Conservation (phyloP, 1,284 basidiomycete genomes). For the Trametes polyzona region DNA sequence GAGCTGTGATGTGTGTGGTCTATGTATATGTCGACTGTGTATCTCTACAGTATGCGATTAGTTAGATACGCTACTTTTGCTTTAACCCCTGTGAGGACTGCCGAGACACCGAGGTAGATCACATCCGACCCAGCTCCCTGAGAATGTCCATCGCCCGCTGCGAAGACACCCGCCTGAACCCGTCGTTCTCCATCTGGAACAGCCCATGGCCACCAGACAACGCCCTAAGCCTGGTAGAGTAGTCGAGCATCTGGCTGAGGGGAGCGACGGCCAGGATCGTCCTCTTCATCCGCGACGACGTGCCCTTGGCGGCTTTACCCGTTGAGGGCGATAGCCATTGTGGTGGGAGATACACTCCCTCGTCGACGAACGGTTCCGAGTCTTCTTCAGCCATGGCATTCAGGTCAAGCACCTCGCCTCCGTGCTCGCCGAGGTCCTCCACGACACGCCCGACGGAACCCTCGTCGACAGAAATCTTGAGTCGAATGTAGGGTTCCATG, state of each 20-base stretch:
- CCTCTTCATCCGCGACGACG: slow-evolving; percentile 49
- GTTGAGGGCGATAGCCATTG: slow-evolving; percentile 72
- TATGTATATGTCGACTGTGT: slow-evolving; percentile 17
- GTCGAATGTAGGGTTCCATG: slow-evolving; percentile 72
- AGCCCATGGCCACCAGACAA: slow-evolving; percentile 81
- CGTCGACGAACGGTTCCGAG: slow-evolving; percentile 52
- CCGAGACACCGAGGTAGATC: slow-evolving; percentile 2
- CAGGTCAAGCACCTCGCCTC: slow-evolving; percentile 73
- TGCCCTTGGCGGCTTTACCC: slow-evolving; percentile 38
- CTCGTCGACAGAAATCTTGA: slow-evolving; percentile 69
- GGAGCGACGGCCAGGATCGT: slow-evolving; percentile 75
- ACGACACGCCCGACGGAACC: slow-evolving; percentile 73
- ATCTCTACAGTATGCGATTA: neutral
- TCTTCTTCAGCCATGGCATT: slow-evolving; percentile 51
- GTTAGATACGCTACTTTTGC: neutral
- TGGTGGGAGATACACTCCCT: slow-evolving; percentile 76
- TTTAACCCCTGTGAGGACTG: neutral
- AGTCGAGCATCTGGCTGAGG: slow-evolving; percentile 80
- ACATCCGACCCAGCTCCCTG: slow-evolving; percentile 73
- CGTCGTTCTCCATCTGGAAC: slow-evolving; percentile 79
- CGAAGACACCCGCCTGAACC: slow-evolving; percentile 70
- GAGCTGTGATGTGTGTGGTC: slow-evolving; percentile 49
- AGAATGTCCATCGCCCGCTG: slow-evolving; percentile 69
- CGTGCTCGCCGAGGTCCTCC: slow-evolving; percentile 76
- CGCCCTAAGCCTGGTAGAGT: slow-evolving; percentile 76